A percentile compares a stretch with the other conserved stretches of the same genome.
Evolutionary conservation across 495 filamentous ascomycete genomes (phyloP).

Genomic region (Thozetella sp.): DNA sequence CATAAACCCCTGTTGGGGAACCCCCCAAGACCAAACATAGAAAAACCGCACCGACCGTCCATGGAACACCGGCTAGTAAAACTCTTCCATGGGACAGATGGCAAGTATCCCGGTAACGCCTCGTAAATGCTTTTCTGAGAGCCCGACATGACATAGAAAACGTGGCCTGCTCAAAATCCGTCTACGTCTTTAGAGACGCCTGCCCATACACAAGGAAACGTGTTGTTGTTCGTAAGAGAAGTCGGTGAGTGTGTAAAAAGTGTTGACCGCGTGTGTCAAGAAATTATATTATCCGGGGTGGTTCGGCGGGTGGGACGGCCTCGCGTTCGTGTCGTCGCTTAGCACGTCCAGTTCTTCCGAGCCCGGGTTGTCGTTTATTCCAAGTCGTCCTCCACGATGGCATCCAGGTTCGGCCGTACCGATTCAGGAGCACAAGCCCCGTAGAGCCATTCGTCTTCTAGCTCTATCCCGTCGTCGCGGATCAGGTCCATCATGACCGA

Average conservation of each 20-base stretch:
- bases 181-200: conserved; percentile 2
- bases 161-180: not conserved
- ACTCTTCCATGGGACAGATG: conserved; percentile 6
- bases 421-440: conserved; percentile 42
- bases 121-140: conserved; percentile 24
- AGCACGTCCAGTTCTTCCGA: not conserved
- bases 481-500: conserved; percentile 55
- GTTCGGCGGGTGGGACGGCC: no score
- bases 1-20: not conserved
- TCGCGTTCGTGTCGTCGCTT: not conserved
- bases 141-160: conserved; percentile 14
- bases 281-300: no score
- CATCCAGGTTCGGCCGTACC: conserved; percentile 43
- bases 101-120: conserved; percentile 17
- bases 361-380: conserved; percentile 17
- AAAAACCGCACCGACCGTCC: not conserved
- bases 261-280: not conserved
- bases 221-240: not conserved
- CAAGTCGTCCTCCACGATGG: conserved; percentile 46
- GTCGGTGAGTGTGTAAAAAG: not conserved
- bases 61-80: conserved; percentile 2
- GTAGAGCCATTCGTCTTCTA: conserved; percentile 56
- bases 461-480: conserved; percentile 48
- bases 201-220: conserved; percentile 1
- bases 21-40: no score